Base-by-base conservation (phyloP, 2,329 filamentous ascomycete genomes). In the Tolypocladium capitatum region DNA sequence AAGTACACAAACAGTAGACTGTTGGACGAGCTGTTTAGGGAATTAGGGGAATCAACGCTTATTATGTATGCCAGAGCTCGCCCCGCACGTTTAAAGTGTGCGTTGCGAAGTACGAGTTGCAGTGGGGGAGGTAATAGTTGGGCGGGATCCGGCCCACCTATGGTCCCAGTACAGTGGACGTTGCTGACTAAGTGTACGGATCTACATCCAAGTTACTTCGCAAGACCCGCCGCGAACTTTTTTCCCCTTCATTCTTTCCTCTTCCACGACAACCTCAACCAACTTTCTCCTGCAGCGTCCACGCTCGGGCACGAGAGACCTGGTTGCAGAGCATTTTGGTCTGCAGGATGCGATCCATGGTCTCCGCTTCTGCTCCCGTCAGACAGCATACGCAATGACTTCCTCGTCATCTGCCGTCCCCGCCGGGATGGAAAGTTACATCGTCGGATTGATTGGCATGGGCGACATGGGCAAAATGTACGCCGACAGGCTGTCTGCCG, bases 401-500 rank as follows among this genome's bases (percentile, higher is more conserved):
- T 55, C 57, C 46, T 41, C 51, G 27, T 48, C 50, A 35, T 51
- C 49, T 41, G 38, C 56, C 42, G 50, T 68, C 52, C 69, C 70
- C 18, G 51, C 59, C 14, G 70, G 61, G 54, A 79, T 79, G 82
- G 78, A 83, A 57, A 73, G 77, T 60, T 87, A 87, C 63, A 80
- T 84, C 53, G 78, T 98, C 56, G 92, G 92, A 56, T 85, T 98
- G 62, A 98, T 98, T 64, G 92, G 92, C 51, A 96, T 98, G 90
- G 92, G 92, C 55, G 91, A 96, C 62, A 98, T 98, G 92, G 92
- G 92, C 61, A 94, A 84, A 76, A 94, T 98, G 88, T 98, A 98
- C 68, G 87, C 92, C 61, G 81, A 84, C 61, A 81, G 82, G 62
- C 78, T 98, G 60, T 89, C 87, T 67, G 80, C 80, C 63, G 92